phyloP scores from a whole-genome alignment of 164 flowering plant species.

The Akebia trifoliata region DNA sequence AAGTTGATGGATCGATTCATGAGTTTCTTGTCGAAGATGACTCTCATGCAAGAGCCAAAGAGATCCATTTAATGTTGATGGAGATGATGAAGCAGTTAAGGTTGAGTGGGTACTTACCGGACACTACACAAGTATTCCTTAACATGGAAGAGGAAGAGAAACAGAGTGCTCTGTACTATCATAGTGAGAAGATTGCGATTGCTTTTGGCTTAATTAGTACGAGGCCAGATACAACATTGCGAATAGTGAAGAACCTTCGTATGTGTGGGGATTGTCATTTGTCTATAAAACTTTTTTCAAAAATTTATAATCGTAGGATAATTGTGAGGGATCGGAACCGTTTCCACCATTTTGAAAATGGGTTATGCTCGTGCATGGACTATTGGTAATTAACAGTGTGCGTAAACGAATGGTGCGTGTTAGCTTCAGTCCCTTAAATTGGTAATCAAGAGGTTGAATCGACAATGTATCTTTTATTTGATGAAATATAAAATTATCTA shows the following conservation, averaged over 20 bases:
- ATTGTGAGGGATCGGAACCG: slow-evolving; percentile 11
- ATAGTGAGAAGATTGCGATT: slow-evolving; percentile 58
- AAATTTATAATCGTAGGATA: slow-evolving; percentile 6
- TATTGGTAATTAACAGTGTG: too few species aligned
- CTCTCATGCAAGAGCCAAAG: slow-evolving; percentile 37
- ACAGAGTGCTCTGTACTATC: slow-evolving; percentile 27
- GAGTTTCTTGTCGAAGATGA: slow-evolving; percentile 56
- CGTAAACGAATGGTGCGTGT: too few species aligned
- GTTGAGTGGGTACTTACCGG: slow-evolving; percentile 32
- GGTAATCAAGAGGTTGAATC: too few species aligned
- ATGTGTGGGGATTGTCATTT: slow-evolving; percentile 56
- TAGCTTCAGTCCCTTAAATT: too few species aligned
- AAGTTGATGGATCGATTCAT: slow-evolving; percentile 46
- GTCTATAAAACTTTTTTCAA: slow-evolving; percentile 19
- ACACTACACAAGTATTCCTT: slow-evolving; percentile 41
- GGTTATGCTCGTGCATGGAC: slow-evolving; percentile 11
- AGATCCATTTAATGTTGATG: slow-evolving; percentile 46
- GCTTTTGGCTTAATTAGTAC: slow-evolving; percentile 57
- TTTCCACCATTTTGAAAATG: slow-evolving; percentile 12
- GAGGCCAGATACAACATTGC: slow-evolving; percentile 24
- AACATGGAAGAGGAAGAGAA: slow-evolving; percentile 46
- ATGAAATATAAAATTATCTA: too few species aligned
- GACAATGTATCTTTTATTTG: too few species aligned
- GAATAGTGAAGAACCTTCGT: slow-evolving; percentile 50
- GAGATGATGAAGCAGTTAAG: slow-evolving; percentile 34